Conservation (phyloP, 305 asterid species). For the Fraxinus baroniana region DNA sequence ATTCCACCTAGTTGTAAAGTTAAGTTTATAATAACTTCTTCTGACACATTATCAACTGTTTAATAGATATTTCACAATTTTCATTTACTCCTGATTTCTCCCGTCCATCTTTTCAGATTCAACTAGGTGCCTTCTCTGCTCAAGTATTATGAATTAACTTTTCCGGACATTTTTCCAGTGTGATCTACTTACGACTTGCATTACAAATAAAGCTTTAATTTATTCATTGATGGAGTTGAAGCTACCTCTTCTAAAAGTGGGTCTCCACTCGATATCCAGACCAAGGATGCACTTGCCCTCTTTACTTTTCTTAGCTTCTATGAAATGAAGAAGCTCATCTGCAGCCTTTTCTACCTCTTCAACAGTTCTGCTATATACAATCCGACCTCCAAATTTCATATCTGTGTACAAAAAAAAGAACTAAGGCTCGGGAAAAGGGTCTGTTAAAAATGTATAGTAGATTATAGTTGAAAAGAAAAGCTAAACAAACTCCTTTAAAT, state of each 20-base stretch:
- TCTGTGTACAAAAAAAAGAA: conserved; percentile 34
- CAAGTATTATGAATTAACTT: neutral
- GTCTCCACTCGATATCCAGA: conserved; percentile 95
- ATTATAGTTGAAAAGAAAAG: neutral
- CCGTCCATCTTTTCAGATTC: conserved; percentile 2
- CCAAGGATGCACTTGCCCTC: conserved; percentile 71
- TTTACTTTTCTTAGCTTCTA: conserved; percentile 54
- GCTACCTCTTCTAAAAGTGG: conserved; percentile 72
- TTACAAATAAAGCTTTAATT: neutral
- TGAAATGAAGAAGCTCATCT: conserved; percentile 64
- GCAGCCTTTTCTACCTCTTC: conserved; percentile 84
- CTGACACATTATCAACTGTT: neutral
- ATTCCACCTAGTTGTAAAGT: neutral
- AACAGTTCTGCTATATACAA: conserved; percentile 64
- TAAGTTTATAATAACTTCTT: neutral
- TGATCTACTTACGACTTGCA: neutral
- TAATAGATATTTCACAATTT: conserved; percentile 6
- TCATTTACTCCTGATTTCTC: conserved; percentile 3
- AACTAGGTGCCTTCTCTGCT: neutral
- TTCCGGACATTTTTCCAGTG: neutral
- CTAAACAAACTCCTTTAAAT: neutral
- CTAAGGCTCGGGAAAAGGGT: conserved; percentile 1
- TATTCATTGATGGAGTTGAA: neutral
- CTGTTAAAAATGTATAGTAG: conserved; percentile 6
- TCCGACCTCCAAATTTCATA: conserved; percentile 62